Evolutionary conservation across 163 green algal genomes (phyloP).

Genomic region (Chloromonas sp.): DNA sequence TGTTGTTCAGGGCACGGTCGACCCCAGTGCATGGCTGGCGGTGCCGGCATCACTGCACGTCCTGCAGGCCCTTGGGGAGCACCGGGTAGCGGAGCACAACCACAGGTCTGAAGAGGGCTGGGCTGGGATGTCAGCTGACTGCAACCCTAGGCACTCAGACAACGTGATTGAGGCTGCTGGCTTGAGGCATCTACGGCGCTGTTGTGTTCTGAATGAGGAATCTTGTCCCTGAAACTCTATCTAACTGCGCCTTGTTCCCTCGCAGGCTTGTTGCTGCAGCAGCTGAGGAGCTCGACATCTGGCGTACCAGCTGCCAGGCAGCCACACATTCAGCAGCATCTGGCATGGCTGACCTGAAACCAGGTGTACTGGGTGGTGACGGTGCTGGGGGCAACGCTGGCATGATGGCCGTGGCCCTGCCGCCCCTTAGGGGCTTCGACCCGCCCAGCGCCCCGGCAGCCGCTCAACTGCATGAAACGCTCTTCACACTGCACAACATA

Average conservation of each 20-base stretch:
- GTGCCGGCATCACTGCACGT: conserved; percentile 26
- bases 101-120: too few relatives aligned
- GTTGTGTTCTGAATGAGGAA: too few relatives aligned
- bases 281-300: not conserved
- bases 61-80: conserved; percentile 4
- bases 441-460: conserved; percentile 12
- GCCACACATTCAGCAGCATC: not conserved
- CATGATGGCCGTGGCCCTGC: conserved; percentile 50
- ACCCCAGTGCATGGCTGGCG: conserved; percentile 22
- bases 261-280: too few relatives aligned
- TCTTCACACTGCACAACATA: conserved; percentile 28
- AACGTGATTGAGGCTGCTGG: too few relatives aligned
- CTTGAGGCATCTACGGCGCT: too few relatives aligned
- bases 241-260: too few relatives aligned
- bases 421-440: conserved; percentile 18
- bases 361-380: conserved; percentile 12
- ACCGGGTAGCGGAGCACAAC: not conserved
- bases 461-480: conserved; percentile 26
- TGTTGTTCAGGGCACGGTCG: conserved; percentile 16
- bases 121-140: too few relatives aligned
- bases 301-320: not conserved
- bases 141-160: too few relatives aligned
- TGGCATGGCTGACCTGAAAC: conserved; percentile 7
- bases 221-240: too few relatives aligned
- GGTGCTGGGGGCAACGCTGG: conserved; percentile 15